Percentiles rank a stretch among this genome's conserved stretches.
These are phyloP conservation scores for Mucor saturninus DNA, from an alignment of 371 early-diverging fungal species.

Conservation along the genomic window DNA sequence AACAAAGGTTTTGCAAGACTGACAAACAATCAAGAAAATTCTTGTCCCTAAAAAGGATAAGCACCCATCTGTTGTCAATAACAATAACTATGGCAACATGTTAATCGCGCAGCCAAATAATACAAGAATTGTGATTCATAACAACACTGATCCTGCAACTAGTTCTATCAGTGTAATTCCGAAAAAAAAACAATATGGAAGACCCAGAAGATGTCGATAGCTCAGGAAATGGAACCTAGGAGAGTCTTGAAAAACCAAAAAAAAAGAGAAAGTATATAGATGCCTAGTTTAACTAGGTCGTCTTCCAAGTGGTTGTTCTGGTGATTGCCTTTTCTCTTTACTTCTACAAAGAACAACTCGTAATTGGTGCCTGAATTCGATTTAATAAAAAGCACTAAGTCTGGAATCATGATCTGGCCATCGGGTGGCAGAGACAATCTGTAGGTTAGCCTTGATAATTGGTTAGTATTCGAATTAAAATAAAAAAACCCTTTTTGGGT, in stretches of 20 bases:
- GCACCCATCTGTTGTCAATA: neutral
- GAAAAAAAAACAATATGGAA: constrained; percentile 5
- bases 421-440: constrained; percentile 8
- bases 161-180: neutral
- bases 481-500: too few species aligned
- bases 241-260: constrained; percentile 11
- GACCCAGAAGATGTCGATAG: neutral
- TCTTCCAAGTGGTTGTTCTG: constrained; percentile 15
- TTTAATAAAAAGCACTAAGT: constrained; percentile 22
- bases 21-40: constrained; percentile 1
- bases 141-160: constrained; percentile 1
- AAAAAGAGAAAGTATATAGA: constrained; percentile 13
- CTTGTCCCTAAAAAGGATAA: constrained; percentile 11
- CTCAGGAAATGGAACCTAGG: constrained; percentile 5
- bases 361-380: constrained; percentile 15
- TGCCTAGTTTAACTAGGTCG: constrained; percentile 20
- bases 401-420: constrained; percentile 22
- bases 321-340: constrained; percentile 25
- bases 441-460: constrained; percentile 18
- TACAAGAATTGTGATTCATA: constrained; percentile 4
- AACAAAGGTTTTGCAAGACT: constrained; percentile 7
- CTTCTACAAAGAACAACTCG: constrained; percentile 28
- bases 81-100: constrained; percentile 14
- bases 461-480: constrained; percentile 1
- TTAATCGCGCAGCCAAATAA: constrained; percentile 13